Evolutionary conservation across 1,139 yeast species (phyloP), one percentile per base, ranked within the genome.

Genomic region (Kodamaea plutei): DNA sequence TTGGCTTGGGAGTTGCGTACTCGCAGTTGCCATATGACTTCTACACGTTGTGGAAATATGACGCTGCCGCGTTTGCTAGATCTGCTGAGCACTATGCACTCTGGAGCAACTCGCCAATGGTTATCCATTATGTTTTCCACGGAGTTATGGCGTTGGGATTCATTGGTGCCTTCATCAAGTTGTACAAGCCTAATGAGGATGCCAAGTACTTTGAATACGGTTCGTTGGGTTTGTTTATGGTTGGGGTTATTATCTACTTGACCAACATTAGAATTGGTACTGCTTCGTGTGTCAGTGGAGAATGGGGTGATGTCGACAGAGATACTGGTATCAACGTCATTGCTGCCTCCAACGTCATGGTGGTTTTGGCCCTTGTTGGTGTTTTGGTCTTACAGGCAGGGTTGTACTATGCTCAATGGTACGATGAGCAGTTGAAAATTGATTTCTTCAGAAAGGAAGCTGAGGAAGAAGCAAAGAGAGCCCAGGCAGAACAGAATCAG

Each of bases 281-380:
- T 30, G 73, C 73, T 46, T 76, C 93, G 31, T 76, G 87, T 37
- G 49, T 75, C 18, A 58, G 72, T 37, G 88, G 89, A 27, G 67
- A 76, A 38, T 91, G 97, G 96, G 97, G 96, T 41, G 97, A 91
- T 34, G 95, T 91, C 32, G 87, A 84, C 48, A 77, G 73, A 55
- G 67, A 69, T 40, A 87, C 95, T 17, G 97, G 97, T 15, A 62
- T 91, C 48, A 85, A 85, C 45, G 96, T 91, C 25, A 76, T 91
- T 55, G 96, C 94, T 26, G 96, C 97, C 5, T 79, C 94, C 26
- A 81, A 82, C 58, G 74, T 84, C 28, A 82, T 91, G 69, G 69
- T 84, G 42, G 76, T 83, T 13, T 57, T 87, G 38, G 69, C 83
- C 12, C 66, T 89, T 35, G 51, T 77, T 17, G 97, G 96, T 39